Evolutionary conservation across 306 rosid genomes (phyloP).

Genomic region (Acmispon strigosus): DNA sequence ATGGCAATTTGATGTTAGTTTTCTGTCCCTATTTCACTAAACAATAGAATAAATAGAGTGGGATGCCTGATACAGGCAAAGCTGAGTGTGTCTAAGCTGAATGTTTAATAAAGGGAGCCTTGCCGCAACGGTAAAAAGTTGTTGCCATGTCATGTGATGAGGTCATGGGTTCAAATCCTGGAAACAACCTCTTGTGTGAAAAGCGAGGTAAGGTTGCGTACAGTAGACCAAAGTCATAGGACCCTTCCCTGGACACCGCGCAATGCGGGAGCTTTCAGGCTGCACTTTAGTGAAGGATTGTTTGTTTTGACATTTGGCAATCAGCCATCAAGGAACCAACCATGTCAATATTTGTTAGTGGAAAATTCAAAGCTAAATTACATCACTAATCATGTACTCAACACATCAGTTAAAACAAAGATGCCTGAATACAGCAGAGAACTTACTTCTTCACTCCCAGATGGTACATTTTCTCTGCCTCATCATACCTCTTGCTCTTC

Average conservation of each 20-base stretch:
- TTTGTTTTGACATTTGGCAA: background rate
- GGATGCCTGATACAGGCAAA: background rate
- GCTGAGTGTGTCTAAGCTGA: background rate
- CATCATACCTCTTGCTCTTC: conserved; percentile 70
- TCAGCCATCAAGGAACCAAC: background rate
- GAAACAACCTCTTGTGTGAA: too few relatives aligned
- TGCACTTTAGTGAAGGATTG: background rate
- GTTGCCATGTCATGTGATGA: too few relatives aligned
- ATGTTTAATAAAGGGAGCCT: background rate
- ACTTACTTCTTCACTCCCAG: conserved; percentile 55
- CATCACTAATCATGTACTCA: background rate
- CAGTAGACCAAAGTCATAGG: too few relatives aligned
- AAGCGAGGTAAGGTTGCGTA: too few relatives aligned
- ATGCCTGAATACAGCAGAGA: conserved; percentile 5
- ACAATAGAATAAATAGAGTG: background rate
- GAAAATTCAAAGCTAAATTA: background rate
- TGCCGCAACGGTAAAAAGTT: too few relatives aligned
- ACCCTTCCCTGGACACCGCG: too few relatives aligned
- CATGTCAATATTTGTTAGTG: background rate
- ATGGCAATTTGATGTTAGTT: background rate
- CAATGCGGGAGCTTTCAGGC: too few relatives aligned
- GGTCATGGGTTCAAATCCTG: too few relatives aligned
- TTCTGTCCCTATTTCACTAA: background rate
- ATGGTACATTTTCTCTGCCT: conserved; percentile 64
- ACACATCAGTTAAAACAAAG: background rate